phyloP scores from a whole-genome alignment of 768 basidiomycete species.

The Gloeopeniophorella convolvens region DNA sequence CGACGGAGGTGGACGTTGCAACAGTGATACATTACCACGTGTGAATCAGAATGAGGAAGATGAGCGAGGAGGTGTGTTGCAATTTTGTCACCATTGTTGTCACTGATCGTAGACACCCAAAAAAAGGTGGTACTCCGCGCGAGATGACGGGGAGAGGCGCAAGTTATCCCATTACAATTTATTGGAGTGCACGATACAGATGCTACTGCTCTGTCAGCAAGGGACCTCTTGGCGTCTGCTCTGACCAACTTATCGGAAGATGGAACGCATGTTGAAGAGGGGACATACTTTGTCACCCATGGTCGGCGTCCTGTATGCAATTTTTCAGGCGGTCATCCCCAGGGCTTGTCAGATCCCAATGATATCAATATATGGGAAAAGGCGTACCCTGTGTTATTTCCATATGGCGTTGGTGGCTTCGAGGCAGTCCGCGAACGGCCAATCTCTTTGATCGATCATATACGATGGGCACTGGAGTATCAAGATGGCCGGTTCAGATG shows the following conservation, averaged over 20 bases:
- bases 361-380: slow-evolving; percentile 12
- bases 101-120: no score
- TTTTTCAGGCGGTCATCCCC: slow-evolving; percentile 13
- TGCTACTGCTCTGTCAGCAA: slow-evolving; percentile 19
- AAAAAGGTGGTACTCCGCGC: no score
- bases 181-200: slow-evolving; percentile 28
- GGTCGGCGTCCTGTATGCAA: slow-evolving; percentile 14
- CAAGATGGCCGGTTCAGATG: slow-evolving; percentile 27
- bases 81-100: no score
- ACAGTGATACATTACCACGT: no score
- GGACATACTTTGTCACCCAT: slow-evolving; percentile 24
- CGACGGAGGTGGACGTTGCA: no score
- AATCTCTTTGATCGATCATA: slow-evolving; percentile 24
- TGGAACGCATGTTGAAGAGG: slow-evolving; percentile 22
- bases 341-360: neutral
- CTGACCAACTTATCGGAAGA: slow-evolving; percentile 24
- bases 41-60: no score
- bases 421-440: slow-evolving; percentile 8
- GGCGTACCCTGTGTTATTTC: slow-evolving; percentile 22
- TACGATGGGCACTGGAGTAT: slow-evolving; percentile 28
- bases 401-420: slow-evolving; percentile 24
- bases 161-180: slow-evolving; percentile 27
- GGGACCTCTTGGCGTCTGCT: slow-evolving; percentile 26
- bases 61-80: no score
- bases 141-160: slow-evolving; percentile 20